Conservation (phyloP, 257 asterid species). For the Misopates orontium region DNA sequence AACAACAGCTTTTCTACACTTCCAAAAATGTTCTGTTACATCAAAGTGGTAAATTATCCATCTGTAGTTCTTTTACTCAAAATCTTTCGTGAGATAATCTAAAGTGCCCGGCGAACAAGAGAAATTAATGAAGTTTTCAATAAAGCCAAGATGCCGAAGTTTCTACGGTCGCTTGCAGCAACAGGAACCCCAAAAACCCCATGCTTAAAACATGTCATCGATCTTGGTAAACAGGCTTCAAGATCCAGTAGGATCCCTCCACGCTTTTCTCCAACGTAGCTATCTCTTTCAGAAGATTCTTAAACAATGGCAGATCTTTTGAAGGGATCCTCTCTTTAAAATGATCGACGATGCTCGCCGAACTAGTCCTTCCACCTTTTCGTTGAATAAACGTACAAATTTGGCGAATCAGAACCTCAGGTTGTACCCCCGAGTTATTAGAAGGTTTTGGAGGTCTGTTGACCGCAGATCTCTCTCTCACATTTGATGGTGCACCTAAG, state of each 20-base stretch:
- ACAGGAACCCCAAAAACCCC: not conserved
- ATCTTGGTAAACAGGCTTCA: conserved; percentile 69
- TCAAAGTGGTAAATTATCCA: too few relatives aligned
- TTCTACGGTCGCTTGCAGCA: not conserved
- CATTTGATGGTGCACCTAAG: conserved; percentile 39
- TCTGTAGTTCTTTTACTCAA: too few relatives aligned
- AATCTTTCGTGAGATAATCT: too few relatives aligned
- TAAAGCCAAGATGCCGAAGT: too few relatives aligned
- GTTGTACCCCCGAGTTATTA: conserved; percentile 45
- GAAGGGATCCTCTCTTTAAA: conserved; percentile 78
- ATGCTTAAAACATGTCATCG: conserved; percentile 26
- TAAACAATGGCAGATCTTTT: conserved; percentile 80
- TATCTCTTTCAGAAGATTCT: conserved; percentile 86
- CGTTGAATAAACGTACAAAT: conserved; percentile 82
- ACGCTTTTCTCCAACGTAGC: conserved; percentile 71
- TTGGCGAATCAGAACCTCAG: conserved; percentile 87
- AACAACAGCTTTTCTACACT: too few relatives aligned
- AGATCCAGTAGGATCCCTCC: conserved; percentile 71
- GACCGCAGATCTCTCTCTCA: conserved; percentile 36
- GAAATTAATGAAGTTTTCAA: too few relatives aligned
- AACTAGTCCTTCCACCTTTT: conserved; percentile 70
- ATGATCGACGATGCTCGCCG: conserved; percentile 72
- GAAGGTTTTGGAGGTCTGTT: conserved; percentile 41
- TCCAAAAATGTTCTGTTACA: too few relatives aligned
- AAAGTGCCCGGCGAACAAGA: too few relatives aligned